A percentile compares a stretch with the other conserved stretches of the same genome.
Evolutionary conservation across 2,329 filamentous ascomycete species (phyloP).

Genomic region (Fusarium bactridioides): DNA sequence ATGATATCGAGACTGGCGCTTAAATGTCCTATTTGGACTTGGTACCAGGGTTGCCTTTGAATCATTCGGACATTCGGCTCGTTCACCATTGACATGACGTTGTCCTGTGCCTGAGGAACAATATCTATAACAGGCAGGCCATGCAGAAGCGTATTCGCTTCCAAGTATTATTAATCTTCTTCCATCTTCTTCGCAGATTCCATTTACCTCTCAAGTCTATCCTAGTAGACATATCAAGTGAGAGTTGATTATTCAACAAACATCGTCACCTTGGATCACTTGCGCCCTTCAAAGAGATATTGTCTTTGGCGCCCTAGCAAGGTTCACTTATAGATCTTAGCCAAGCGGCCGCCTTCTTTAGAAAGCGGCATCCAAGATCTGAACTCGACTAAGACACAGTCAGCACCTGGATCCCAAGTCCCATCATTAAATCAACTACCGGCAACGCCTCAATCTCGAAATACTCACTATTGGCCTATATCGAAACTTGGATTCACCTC

Average conservation of each 20-base stretch:
- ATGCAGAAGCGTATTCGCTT: neutral
- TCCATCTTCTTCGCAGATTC: neutral
- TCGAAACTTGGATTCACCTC: neutral
- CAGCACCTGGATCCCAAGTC: slow-evolving; percentile 7
- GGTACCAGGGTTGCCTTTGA: neutral
- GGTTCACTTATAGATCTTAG: neutral
- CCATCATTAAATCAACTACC: slow-evolving; percentile 9
- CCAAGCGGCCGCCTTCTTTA: neutral
- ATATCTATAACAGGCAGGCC: neutral
- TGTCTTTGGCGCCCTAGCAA: neutral
- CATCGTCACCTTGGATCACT: neutral
- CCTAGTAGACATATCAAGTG: neutral
- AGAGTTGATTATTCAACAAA: neutral
- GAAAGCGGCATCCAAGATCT: neutral
- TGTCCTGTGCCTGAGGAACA: neutral
- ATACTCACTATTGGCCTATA: neutral
- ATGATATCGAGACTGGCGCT: neutral
- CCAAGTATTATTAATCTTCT: neutral
- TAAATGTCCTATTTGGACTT: slow-evolving; percentile 1
- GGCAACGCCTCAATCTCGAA: neutral
- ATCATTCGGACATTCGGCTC: neutral
- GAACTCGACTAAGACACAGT: slow-evolving; percentile 15
- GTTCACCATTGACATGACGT: neutral
- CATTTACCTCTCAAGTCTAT: neutral
- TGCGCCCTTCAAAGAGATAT: neutral